Conservation (phyloP, 306 rosid genomes). For the Cyamopsis tetragonoloba region DNA sequence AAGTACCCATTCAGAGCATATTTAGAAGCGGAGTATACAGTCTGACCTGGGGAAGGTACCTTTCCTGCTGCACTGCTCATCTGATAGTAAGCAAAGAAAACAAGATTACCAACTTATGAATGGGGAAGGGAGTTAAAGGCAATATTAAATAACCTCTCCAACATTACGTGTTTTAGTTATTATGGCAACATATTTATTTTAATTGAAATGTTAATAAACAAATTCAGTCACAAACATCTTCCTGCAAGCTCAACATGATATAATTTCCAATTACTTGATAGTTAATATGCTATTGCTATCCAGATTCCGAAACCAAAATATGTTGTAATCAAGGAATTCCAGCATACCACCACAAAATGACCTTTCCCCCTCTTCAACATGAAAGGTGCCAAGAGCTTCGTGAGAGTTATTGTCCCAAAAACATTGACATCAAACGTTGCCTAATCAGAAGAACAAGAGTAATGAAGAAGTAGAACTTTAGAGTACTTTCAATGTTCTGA, state of each 20-base stretch:
- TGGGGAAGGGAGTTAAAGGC: constrained; percentile 3
- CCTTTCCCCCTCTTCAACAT: constrained; percentile 88
- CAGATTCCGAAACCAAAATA: constrained; percentile 20
- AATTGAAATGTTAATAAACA: constrained; percentile 24
- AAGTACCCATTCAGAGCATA: constrained; percentile 89
- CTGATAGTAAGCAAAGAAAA: constrained; percentile 43
- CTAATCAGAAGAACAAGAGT: constrained; percentile 39
- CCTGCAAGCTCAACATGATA: constrained; percentile 15
- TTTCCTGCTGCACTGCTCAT: constrained; percentile 98
- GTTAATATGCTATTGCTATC: neutral
- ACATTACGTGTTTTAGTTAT: neutral
- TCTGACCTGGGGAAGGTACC: constrained; percentile 94
- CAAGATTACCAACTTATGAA: constrained; percentile 12
- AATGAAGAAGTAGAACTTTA: constrained; percentile 20
- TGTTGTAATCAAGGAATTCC: constrained; percentile 12
- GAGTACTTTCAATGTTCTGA: constrained; percentile 12
- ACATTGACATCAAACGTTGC: constrained; percentile 87
- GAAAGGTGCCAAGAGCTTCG: constrained; percentile 75
- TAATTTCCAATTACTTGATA: constrained; percentile 5
- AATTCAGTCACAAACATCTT: constrained; percentile 15
- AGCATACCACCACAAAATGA: constrained; percentile 94
- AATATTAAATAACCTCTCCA: constrained; percentile 12
- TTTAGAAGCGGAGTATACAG: constrained; percentile 91
- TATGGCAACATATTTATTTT: too few relatives aligned
- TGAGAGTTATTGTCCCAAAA: constrained; percentile 84